A percentile compares a stretch with the other conserved stretches of the same genome.
Evolutionary conservation across 2,329 filamentous ascomycete species (phyloP).

Genomic region (Westerdykella aurantiaca): DNA sequence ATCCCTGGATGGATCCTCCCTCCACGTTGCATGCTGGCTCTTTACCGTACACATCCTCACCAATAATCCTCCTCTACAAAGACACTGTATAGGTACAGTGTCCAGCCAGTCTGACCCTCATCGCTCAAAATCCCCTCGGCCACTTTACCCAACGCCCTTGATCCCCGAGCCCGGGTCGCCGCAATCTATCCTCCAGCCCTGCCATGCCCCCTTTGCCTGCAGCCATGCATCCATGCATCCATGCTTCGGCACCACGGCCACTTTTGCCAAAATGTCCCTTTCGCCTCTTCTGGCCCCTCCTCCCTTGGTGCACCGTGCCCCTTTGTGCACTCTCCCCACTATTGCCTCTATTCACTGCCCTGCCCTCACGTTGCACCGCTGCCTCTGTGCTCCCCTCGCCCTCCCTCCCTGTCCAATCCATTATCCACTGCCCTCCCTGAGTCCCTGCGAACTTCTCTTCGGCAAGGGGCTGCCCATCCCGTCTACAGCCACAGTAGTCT

Average conservation of each 20-base stretch:
- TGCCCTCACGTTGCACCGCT: slow-evolving; percentile 12
- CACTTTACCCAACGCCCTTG: slow-evolving; percentile 1
- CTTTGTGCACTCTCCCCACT: too few relatives aligned
- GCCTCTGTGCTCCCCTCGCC: slow-evolving; percentile 13
- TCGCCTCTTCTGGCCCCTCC: slow-evolving; percentile 13
- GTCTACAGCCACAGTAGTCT: too few relatives aligned
- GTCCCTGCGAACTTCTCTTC: slow-evolving; percentile 6
- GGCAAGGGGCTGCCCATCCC: slow-evolving; percentile 1
- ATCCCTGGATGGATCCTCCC: too few relatives aligned
- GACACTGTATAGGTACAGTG: too few relatives aligned
- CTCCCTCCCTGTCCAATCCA: slow-evolving; percentile 7
- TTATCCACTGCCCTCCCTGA: not conserved
- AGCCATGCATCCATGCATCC: slow-evolving; percentile 1
- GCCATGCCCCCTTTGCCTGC: slow-evolving; percentile 1
- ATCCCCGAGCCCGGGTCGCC: slow-evolving; percentile 8
- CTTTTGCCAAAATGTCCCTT: slow-evolving; percentile 18
- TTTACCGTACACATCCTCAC: too few relatives aligned
- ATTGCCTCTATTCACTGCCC: too few relatives aligned
- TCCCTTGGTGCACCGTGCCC: too few relatives aligned
- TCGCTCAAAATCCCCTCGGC: too few relatives aligned
- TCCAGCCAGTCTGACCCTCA: too few relatives aligned
- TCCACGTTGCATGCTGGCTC: too few relatives aligned
- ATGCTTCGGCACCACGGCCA: not conserved
- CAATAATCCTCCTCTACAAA: too few relatives aligned
- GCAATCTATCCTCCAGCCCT: slow-evolving; percentile 3